phyloP scores from a whole-genome alignment of 148 eudicot species.

The Rhododendron williamsianum region DNA sequence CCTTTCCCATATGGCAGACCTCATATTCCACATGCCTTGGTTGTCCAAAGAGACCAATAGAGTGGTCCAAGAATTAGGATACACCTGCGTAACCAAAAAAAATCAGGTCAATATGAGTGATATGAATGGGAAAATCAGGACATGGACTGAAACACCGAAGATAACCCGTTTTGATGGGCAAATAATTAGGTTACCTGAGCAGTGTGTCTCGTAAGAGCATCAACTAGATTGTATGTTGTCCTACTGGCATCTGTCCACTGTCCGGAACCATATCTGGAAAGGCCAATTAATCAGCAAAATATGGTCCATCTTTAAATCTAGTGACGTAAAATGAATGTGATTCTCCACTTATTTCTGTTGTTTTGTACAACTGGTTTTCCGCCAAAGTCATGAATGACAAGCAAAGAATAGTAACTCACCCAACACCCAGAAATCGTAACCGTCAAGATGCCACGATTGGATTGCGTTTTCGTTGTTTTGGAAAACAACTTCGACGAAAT shows the following conservation, averaged over 20 bases:
- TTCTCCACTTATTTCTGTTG: background rate
- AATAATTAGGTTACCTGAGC: constrained; percentile 34
- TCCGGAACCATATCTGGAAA: constrained; percentile 59
- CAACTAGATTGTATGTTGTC: constrained; percentile 43
- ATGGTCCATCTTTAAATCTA: background rate
- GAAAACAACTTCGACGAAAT: constrained; percentile 74
- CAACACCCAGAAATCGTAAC: constrained; percentile 96
- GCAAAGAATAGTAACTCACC: constrained; percentile 32
- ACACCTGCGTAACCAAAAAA: constrained; percentile 31
- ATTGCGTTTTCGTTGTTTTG: constrained; percentile 61
- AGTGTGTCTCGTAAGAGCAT: constrained; percentile 59
- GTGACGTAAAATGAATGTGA: background rate
- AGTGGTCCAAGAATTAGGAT: constrained; percentile 61
- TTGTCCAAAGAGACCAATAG: constrained; percentile 60
- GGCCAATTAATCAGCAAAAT: constrained; percentile 12
- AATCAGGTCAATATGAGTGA: background rate
- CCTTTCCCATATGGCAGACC: constrained; percentile 55
- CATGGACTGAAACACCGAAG: background rate
- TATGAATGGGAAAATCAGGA: background rate
- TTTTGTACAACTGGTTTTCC: background rate
- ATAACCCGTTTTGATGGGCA: background rate
- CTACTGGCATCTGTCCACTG: constrained; percentile 60
- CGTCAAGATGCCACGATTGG: constrained; percentile 95
- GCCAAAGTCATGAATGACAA: background rate
- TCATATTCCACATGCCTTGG: constrained; percentile 75